Conservation (phyloP, 192 early-diverging fungal genomes). For the Mortierella antarctica region DNA sequence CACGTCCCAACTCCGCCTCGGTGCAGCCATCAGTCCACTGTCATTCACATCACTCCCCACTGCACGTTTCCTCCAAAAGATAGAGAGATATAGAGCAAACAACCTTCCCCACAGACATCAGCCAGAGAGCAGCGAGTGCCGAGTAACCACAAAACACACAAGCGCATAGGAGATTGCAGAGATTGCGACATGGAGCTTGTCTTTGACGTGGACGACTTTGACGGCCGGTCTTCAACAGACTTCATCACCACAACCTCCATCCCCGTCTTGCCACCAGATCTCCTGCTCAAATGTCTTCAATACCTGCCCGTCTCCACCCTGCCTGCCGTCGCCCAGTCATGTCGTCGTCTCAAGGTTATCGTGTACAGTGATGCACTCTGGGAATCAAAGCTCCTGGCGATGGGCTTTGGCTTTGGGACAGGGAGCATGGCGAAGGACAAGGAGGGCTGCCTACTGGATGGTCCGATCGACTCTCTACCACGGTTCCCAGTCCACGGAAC, state of each 20-base stretch:
- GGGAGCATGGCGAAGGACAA: constrained; percentile 5
- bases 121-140: not conserved
- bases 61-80: too few species aligned
- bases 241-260: constrained; percentile 46
- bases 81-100: too few species aligned
- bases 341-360: constrained; percentile 81
- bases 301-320: constrained; percentile 60
- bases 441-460: constrained; percentile 16
- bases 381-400: constrained; percentile 67
- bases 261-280: constrained; percentile 57
- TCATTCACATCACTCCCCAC: not conserved
- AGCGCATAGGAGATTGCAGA: not conserved
- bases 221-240: constrained; percentile 31
- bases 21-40: not conserved
- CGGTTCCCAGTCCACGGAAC: constrained; percentile 42
- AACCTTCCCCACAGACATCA: not conserved
- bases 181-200: constrained; percentile 37
- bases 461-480: constrained; percentile 33
- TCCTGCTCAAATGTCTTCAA: constrained; percentile 57
- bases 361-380: constrained; percentile 83
- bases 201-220: constrained; percentile 49
- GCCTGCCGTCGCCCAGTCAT: constrained; percentile 65
- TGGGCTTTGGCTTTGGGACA: constrained; percentile 57
- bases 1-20: not conserved
- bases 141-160: not conserved